Conservation (phyloP, 2,329 filamentous ascomycete species). For the Calonectria crousiana region DNA sequence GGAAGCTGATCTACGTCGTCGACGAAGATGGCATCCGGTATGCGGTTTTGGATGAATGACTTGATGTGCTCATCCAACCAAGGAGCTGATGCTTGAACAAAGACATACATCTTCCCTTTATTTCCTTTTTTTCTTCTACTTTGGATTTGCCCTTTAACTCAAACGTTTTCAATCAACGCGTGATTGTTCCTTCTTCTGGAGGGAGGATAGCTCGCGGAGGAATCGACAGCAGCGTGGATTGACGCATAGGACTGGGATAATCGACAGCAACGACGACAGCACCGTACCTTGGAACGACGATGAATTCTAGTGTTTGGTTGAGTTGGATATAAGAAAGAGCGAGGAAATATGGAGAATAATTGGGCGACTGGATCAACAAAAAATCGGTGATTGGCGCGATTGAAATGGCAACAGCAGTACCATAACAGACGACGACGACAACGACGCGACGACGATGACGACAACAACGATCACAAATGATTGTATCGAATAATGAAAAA, state of each 20-base stretch:
- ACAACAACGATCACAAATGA: not conserved
- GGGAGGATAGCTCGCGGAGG: not conserved
- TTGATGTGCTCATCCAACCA: conserved; percentile 51
- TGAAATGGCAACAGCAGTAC: not conserved
- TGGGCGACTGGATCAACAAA: not conserved
- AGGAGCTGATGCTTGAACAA: conserved; percentile 35
- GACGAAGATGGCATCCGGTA: conserved; percentile 45
- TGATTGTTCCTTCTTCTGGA: not conserved
- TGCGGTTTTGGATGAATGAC: conserved; percentile 44
- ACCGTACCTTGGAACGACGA: not conserved
- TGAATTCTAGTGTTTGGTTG: not conserved
- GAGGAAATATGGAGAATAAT: not conserved
- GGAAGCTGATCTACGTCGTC: conserved; percentile 47
- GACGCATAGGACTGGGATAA: not conserved
- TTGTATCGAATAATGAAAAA: not conserved
- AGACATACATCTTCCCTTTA: conserved; percentile 36
- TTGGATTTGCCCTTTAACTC: not conserved
- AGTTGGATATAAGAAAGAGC: not conserved
- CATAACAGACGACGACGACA: not conserved
- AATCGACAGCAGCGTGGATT: not conserved
- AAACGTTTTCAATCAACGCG: not conserved
- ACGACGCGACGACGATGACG: not conserved
- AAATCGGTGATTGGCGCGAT: not conserved
- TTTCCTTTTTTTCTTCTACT: not conserved
- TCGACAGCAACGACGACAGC: not conserved